These are phyloP conservation scores for Seiridium unicorne DNA, from an alignment of 2,329 filamentous ascomycete species.

Conservation along the genomic window DNA sequence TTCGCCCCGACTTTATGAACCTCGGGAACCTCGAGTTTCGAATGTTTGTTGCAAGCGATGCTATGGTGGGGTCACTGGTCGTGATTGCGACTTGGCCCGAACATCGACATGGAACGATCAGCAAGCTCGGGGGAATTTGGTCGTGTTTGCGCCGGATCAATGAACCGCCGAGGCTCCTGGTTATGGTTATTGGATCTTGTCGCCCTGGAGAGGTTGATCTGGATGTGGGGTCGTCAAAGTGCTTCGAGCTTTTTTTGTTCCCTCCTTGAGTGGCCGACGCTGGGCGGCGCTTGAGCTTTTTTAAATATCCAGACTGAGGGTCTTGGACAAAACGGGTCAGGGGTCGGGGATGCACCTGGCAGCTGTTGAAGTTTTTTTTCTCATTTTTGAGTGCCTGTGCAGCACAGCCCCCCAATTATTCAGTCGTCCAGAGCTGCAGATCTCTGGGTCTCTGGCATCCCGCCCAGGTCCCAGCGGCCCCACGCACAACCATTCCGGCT, in stretches of 20 bases:
- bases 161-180: neutral
- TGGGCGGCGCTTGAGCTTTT: slow-evolving; percentile 9
- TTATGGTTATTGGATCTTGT: no score
- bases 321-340: neutral
- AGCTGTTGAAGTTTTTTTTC: neutral
- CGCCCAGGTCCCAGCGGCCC: neutral
- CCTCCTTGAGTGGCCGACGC: neutral
- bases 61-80: no score
- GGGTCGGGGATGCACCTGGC: slow-evolving; percentile 2
- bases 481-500: neutral
- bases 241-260: neutral
- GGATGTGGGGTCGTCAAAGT: neutral
- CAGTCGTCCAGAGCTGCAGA: neutral
- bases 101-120: no score
- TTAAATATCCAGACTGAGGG: slow-evolving; percentile 5
- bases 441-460: neutral
- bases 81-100: no score
- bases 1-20: no score
- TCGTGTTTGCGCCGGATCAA: neutral
- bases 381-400: neutral
- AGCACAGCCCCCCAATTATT: slow-evolving; percentile 7
- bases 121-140: no score
- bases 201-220: neutral
- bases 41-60: no score
- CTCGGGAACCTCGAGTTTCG: no score